A percentile compares a stretch with the other conserved stretches of the same genome.
Evolutionary conservation across 768 basidiomycete genomes (phyloP).

Genomic region (Lentinula sp.): DNA sequence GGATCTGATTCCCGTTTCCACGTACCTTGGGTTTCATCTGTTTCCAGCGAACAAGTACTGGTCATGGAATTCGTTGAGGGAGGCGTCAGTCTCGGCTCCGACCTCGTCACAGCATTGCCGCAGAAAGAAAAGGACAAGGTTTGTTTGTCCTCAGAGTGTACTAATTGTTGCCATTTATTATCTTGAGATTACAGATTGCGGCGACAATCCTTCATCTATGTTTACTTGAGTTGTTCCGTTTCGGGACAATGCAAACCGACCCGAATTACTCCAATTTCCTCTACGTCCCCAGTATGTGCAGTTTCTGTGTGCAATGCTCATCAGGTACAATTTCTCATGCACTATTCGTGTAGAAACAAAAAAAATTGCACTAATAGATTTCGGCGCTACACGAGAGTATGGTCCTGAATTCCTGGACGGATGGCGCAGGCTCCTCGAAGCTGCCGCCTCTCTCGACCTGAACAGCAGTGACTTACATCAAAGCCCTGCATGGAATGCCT

Average conservation of each 20-base stretch:
- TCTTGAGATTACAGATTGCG: conserved; percentile 59
- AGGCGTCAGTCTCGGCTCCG: conserved; percentile 77
- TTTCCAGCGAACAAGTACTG: conserved; percentile 76
- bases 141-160: conserved; percentile 8
- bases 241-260: conserved; percentile 95
- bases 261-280: conserved; percentile 99
- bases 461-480: conserved; percentile 37
- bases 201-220: conserved; percentile 78
- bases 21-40: conserved; percentile 82
- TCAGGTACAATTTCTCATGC: background rate
- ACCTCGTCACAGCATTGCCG: conserved; percentile 43
- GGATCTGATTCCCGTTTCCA: conserved; percentile 65
- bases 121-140: conserved; percentile 74
- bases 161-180: background rate
- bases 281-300: conserved; percentile 49
- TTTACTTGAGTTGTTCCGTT: conserved; percentile 84
- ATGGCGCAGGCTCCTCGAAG: conserved; percentile 81
- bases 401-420: conserved; percentile 78
- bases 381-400: conserved; percentile 91
- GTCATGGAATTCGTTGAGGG: conserved; percentile 78
- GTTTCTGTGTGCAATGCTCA: background rate
- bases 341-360: background rate
- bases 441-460: conserved; percentile 44
- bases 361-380: conserved; percentile 87
- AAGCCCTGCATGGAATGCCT: conserved; percentile 34